Conservation (phyloP, 805 yeast genomes). For the Ogataea kodamae region DNA sequence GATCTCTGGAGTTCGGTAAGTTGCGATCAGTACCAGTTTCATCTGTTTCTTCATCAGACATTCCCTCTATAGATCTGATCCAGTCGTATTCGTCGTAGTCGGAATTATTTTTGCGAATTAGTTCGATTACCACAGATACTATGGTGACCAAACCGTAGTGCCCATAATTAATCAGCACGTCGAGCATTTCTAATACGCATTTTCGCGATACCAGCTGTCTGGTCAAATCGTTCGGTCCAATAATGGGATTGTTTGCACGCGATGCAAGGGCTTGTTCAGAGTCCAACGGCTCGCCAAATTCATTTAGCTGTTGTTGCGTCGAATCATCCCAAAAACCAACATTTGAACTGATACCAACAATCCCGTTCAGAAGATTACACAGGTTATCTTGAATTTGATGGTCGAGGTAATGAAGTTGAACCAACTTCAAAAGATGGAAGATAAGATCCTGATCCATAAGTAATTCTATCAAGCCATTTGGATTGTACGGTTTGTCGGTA, state of each 20-base stretch:
- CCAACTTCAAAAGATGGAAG: slow-evolving; percentile 66
- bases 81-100: slow-evolving; percentile 70
- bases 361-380: slow-evolving; percentile 85
- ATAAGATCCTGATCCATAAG: slow-evolving; percentile 71
- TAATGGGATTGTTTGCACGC: slow-evolving; percentile 65
- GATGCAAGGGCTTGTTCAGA: slow-evolving; percentile 24
- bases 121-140: slow-evolving; percentile 89
- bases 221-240: slow-evolving; percentile 94
- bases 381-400: slow-evolving; percentile 35
- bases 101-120: slow-evolving; percentile 90
- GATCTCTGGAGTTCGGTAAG: slow-evolving; percentile 88
- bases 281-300: slow-evolving; percentile 73
- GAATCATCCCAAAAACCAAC: slow-evolving; percentile 34
- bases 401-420: slow-evolving; percentile 33
- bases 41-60: slow-evolving; percentile 14
- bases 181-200: slow-evolving; percentile 62
- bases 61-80: slow-evolving; percentile 28
- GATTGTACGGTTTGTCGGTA: slow-evolving; percentile 83
- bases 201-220: slow-evolving; percentile 78
- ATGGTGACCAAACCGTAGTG: slow-evolving; percentile 82
- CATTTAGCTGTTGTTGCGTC: slow-evolving; percentile 24
- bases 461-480: slow-evolving; percentile 79
- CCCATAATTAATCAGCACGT: slow-evolving; percentile 74
- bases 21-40: slow-evolving; percentile 26
- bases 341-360: slow-evolving; percentile 52